Conservation (phyloP, 176 grass and related monocot genomes). For the Oryza meridionalis region DNA sequence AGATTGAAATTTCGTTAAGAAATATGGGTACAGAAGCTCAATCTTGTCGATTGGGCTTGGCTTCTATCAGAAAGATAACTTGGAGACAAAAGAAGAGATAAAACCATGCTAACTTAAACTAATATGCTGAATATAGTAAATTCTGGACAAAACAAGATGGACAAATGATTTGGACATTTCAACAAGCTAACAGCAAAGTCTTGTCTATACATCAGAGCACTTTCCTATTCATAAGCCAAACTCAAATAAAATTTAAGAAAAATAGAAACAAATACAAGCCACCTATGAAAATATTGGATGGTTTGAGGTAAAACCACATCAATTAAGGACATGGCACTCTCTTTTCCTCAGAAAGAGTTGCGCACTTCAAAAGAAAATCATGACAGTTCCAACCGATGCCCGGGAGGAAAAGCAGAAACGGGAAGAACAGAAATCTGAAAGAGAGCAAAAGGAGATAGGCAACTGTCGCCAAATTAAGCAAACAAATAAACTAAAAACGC, state of each 20-base stretch:
- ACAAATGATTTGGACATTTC: slow-evolving; percentile 28
- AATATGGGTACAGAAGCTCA: neutral
- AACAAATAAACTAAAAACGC: neutral
- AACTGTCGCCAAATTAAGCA: neutral
- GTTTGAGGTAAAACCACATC: slow-evolving; percentile 15
- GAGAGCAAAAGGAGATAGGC: neutral
- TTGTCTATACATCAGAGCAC: neutral
- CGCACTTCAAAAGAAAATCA: neutral
- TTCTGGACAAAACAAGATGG: neutral
- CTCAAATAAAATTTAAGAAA: neutral
- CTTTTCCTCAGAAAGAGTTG: too few relatives aligned
- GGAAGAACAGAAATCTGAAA: neutral
- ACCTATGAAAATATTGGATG: neutral
- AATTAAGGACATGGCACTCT: neutral
- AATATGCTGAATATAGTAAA: neutral
- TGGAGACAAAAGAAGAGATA: slow-evolving; percentile 1
- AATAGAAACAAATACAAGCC: neutral
- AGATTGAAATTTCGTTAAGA: neutral
- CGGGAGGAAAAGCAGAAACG: neutral
- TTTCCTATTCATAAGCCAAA: neutral
- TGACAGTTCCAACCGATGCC: neutral
- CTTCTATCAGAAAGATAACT: neutral
- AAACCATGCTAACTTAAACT: neutral
- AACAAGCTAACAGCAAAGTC: neutral
- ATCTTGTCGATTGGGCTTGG: neutral